These are phyloP conservation scores for Calonectria ilicicola DNA, from an alignment of 2,329 filamentous ascomycete species.

Conservation along the genomic window DNA sequence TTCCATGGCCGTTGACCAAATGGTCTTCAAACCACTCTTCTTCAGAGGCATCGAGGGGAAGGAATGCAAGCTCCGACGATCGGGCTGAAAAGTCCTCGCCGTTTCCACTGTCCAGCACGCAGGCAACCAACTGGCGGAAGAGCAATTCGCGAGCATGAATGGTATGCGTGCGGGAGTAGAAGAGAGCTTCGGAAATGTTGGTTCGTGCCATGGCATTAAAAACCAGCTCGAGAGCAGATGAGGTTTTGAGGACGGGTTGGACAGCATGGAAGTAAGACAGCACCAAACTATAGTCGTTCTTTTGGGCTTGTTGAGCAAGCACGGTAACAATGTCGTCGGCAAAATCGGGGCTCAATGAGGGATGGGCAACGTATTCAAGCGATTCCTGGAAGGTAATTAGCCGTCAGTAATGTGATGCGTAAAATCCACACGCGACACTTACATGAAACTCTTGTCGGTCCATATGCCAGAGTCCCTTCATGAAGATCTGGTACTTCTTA, in stretches of 20 bases:
- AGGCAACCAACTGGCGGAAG: slow-evolving; percentile 74
- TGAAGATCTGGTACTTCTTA: slow-evolving; percentile 81
- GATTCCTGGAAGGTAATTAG: slow-evolving; percentile 61
- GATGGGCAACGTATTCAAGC: slow-evolving; percentile 82
- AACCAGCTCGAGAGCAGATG: slow-evolving; percentile 72
- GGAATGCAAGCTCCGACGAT: slow-evolving; percentile 76
- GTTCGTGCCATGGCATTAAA: slow-evolving; percentile 76
- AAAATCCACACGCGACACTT: neutral
- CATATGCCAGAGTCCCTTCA: slow-evolving; percentile 85
- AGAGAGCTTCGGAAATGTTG: slow-evolving; percentile 79
- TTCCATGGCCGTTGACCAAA: slow-evolving; percentile 73
- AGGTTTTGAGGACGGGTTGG: slow-evolving; percentile 76
- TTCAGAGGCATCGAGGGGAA: slow-evolving; percentile 79
- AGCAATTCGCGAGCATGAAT: slow-evolving; percentile 71
- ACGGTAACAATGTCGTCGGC: slow-evolving; percentile 83
- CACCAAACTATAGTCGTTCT: slow-evolving; percentile 72
- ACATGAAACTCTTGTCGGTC: slow-evolving; percentile 79
- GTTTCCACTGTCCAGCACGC: slow-evolving; percentile 61
- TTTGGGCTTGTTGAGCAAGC: slow-evolving; percentile 71
- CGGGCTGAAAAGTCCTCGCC: slow-evolving; percentile 61
- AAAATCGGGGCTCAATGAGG: slow-evolving; percentile 83
- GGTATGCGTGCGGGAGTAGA: slow-evolving; percentile 76
- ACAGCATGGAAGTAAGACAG: slow-evolving; percentile 84
- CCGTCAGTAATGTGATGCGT: neutral
- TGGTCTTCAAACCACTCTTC: slow-evolving; percentile 81